Evolutionary conservation across 352 stramenopile genomes (phyloP).

Genomic region (Blastocystis sp.): DNA sequence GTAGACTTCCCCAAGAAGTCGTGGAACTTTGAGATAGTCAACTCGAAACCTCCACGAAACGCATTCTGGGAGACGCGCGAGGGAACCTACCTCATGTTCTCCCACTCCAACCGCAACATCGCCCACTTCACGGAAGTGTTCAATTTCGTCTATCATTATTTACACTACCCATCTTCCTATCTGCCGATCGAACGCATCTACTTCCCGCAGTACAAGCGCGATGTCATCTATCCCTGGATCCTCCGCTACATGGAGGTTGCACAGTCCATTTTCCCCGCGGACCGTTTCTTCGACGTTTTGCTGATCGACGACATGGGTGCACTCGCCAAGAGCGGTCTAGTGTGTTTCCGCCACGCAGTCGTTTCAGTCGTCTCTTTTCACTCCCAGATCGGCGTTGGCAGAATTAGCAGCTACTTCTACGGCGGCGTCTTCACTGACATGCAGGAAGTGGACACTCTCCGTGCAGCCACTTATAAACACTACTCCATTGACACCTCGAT

Average conservation of each 20-base stretch:
- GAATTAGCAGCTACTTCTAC: conserved; percentile 29
- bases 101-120: conserved; percentile 40
- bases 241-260: conserved; percentile 23
- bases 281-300: neutral
- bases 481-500: neutral
- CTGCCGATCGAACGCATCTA: neutral
- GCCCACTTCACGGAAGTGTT: conserved; percentile 47
- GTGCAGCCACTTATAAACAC: conserved; percentile 16
- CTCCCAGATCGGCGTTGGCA: conserved; percentile 18
- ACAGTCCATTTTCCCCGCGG: neutral
- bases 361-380: neutral
- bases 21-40: neutral
- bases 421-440: conserved; percentile 29
- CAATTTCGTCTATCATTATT: conserved; percentile 51
- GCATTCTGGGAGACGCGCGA: neutral
- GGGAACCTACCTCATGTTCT: neutral
- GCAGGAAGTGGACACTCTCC: conserved; percentile 19
- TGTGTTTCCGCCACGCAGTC: conserved; percentile 25
- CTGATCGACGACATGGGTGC: neutral
- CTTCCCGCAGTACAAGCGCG: conserved; percentile 6
- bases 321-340: neutral
- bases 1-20: conserved; percentile 6
- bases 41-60: neutral
- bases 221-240: conserved; percentile 43
- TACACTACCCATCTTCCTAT: neutral